Evolutionary conservation across 2,329 filamentous ascomycete genomes (phyloP), one percentile per base, ranked within the genome.

Genomic region (Claviceps humidiphila): DNA sequence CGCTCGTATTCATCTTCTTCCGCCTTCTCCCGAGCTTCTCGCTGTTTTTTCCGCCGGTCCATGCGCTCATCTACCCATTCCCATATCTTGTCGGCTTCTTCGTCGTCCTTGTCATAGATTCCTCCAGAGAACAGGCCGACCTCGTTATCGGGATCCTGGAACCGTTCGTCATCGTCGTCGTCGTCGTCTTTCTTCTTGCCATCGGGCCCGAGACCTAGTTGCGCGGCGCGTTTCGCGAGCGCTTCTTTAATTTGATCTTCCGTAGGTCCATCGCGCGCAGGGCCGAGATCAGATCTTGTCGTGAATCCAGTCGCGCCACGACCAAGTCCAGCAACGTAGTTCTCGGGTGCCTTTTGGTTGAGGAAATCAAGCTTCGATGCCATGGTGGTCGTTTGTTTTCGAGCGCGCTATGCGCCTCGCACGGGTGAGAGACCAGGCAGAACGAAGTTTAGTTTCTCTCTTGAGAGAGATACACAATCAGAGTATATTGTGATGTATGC

Each of bases 181-280:
- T 86, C 82, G n/a, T 87, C 80, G 45, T 81, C 82, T 20, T 87
- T 81, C 56, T 78, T 80, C 56, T 86, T 85, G 61, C 87, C 85
- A 52, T 82, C 81, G 7, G 80, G 81, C 46, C 67, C 67, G n/a
- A 80, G 67, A 5, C 90, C 91, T 54, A 97, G 79, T 63, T 87
- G 82, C 53, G 88, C 87, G 7, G 93, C 91, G 61, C 94, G 84
- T 70, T 96, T 96, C 48, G 90, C 90, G 60, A 98, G 85, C 56
- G 89, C 90, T 68, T 95, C 93, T 68, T 97, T 96, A 71, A 98
- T 96, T 71, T 97, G 91, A 66, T 98, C 93, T 62, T 96, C 91
- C 55, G 87, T 95, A 48, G 93, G 93, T 16, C 93, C 93, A 73
- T 96, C 91, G 62, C 91, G 81, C 54, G 91, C 91, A 49, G 94